A percentile compares a stretch with the other conserved stretches of the same genome.
Evolutionary conservation across 2,329 filamentous ascomycete species (phyloP).

Genomic region (Dothideomycetes sp.): DNA sequence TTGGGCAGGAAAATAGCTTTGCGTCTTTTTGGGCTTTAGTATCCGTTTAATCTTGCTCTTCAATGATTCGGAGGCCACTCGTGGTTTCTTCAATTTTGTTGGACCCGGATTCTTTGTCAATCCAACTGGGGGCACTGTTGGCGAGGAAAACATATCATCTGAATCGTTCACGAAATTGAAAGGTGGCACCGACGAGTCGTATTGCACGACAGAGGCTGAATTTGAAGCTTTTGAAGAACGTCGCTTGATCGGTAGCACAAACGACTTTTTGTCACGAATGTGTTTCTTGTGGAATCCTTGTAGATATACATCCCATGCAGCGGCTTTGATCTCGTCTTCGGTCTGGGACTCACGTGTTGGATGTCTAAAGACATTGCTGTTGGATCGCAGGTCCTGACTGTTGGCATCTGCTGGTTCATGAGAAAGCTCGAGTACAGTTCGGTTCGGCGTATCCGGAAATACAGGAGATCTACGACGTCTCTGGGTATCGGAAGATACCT

Average conservation of each 20-base stretch:
- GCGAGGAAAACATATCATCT: slow-evolving; percentile 14
- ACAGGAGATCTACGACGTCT: neutral
- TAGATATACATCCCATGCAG: slow-evolving; percentile 32
- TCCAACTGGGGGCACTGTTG: neutral
- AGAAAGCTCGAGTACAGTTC: neutral
- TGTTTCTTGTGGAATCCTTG: slow-evolving; percentile 33
- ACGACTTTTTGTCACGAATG: slow-evolving; percentile 34
- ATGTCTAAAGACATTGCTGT: slow-evolving; percentile 5
- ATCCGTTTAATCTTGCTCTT: slow-evolving; percentile 53
- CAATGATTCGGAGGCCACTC: slow-evolving; percentile 54
- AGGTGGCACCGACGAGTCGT: slow-evolving; percentile 21
- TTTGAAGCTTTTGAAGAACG: slow-evolving; percentile 26
- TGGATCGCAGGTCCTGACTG: neutral
- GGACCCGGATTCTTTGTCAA: slow-evolving; percentile 18
- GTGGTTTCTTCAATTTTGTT: slow-evolving; percentile 35
- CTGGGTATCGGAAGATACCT: neutral
- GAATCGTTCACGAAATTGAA: slow-evolving; percentile 22
- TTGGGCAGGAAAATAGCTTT: slow-evolving; percentile 37
- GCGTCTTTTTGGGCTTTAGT: slow-evolving; percentile 36
- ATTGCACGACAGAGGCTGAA: slow-evolving; percentile 14
- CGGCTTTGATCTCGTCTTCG: slow-evolving; percentile 20
- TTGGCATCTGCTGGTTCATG: neutral
- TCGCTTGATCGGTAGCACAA: slow-evolving; percentile 38
- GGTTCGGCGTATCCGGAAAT: slow-evolving; percentile 3
- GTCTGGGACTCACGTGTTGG: slow-evolving; percentile 20